phyloP scores from a whole-genome alignment of 1,284 basidiomycete genomes.

The Kwoniella shivajii region DNA sequence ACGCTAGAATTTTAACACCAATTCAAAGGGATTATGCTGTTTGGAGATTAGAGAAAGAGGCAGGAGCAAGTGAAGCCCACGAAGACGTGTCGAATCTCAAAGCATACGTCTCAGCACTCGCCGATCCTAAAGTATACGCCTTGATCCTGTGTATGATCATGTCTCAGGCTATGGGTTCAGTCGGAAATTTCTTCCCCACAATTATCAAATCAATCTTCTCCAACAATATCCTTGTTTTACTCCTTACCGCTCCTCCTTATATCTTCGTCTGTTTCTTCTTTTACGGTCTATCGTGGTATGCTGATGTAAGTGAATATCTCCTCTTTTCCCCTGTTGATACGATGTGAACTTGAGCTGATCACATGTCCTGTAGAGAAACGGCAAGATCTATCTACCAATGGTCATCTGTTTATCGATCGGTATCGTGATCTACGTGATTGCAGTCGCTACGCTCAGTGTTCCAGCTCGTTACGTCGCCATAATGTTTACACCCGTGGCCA shows the following conservation, averaged over 20 bases:
- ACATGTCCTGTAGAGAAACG: constrained; percentile 13
- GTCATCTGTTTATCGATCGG: constrained; percentile 23
- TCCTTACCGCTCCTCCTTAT: constrained; percentile 53
- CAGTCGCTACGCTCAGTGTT: constrained; percentile 27
- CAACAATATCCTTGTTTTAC: constrained; percentile 43
- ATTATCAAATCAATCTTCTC: constrained; percentile 44
- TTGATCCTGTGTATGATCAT: constrained; percentile 31
- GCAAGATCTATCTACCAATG: constrained; percentile 29
- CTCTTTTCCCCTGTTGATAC: too few relatives aligned
- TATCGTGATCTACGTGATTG: constrained; percentile 30
- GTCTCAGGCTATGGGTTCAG: constrained; percentile 27
- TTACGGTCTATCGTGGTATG: constrained; percentile 26
- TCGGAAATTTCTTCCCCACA: constrained; percentile 47
- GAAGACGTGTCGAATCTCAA: constrained; percentile 19
- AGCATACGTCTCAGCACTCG: constrained; percentile 23
- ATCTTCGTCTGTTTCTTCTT: constrained; percentile 30
- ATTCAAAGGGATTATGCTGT: constrained; percentile 32
- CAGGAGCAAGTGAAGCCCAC: constrained; percentile 22
- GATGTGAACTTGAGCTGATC: too few relatives aligned
- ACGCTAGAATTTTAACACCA: constrained; percentile 27
- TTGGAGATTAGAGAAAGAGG: constrained; percentile 34
- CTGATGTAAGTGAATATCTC: constrained; percentile 27
- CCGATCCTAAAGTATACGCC: constrained; percentile 28
- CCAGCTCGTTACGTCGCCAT: constrained; percentile 40
- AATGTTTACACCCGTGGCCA: constrained; percentile 29